These are phyloP conservation scores for Coemansia sp. DNA, from an alignment of 192 early-diverging fungal species.

Conservation along the genomic window DNA sequence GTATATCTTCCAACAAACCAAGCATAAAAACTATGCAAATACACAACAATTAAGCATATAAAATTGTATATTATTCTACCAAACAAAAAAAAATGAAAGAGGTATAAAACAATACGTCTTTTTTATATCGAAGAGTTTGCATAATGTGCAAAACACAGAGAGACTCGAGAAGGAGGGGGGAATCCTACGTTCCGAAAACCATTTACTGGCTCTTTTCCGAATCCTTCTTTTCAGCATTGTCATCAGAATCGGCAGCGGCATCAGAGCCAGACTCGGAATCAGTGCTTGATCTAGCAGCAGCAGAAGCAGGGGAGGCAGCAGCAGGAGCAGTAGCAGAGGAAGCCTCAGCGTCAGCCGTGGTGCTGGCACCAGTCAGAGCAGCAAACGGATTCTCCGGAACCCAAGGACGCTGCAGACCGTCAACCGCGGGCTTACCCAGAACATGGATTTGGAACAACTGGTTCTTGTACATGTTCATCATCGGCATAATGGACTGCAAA, in stretches of 20 bases:
- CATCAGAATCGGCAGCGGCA: background rate
- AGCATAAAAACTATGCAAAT: too few species aligned
- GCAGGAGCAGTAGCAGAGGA: constrained; percentile 9
- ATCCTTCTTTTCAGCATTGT: background rate
- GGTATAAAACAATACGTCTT: too few species aligned
- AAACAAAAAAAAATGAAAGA: too few species aligned
- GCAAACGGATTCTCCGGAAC: constrained; percentile 74
- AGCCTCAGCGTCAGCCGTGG: constrained; percentile 3
- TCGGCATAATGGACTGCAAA: constrained; percentile 79
- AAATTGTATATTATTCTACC: too few species aligned
- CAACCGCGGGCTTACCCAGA: constrained; percentile 70
- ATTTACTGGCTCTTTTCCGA: background rate
- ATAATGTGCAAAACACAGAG: too few species aligned
- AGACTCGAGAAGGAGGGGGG: too few species aligned
- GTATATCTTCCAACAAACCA: too few species aligned
- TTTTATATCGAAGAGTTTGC: too few species aligned
- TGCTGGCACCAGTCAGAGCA: constrained; percentile 19
- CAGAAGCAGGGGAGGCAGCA: constrained; percentile 3
- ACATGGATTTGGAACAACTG: constrained; percentile 80
- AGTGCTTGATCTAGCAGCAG: constrained; percentile 6
- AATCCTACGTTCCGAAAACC: too few species aligned
- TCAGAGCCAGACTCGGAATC: too few species aligned
- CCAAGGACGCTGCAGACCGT: constrained; percentile 84
- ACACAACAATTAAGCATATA: too few species aligned
- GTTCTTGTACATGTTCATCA: constrained; percentile 68